Percentiles rank a stretch among this genome's conserved stretches.
Evolutionary conservation across 345 rosid genomes (phyloP).

Genomic region (Combretum micranthum): DNA sequence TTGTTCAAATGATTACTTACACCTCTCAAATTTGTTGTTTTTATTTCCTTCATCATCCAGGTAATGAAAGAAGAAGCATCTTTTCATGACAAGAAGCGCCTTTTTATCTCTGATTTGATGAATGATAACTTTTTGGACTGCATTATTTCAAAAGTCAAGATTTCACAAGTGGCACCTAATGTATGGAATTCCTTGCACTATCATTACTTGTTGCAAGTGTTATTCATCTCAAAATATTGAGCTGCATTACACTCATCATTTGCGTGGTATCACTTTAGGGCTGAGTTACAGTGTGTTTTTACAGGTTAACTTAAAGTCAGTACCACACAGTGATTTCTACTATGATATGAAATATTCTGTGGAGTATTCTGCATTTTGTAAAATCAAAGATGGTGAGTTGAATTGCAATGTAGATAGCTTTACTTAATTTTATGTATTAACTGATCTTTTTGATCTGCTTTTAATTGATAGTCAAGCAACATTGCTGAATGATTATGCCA

Average conservation of each 20-base stretch:
- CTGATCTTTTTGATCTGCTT: neutral
- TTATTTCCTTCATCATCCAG: slow-evolving; percentile 25
- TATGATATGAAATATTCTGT: slow-evolving; percentile 90
- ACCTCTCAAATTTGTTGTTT: slow-evolving; percentile 4
- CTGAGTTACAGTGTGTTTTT: slow-evolving; percentile 15
- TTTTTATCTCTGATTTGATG: slow-evolving; percentile 82
- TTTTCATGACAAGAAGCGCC: slow-evolving; percentile 63
- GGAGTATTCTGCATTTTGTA: slow-evolving; percentile 83
- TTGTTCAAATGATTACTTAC: neutral
- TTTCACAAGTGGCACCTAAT: slow-evolving; percentile 43
- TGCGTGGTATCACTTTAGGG: neutral
- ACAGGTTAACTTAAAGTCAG: slow-evolving; percentile 52
- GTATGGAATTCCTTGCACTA: slow-evolving; percentile 25
- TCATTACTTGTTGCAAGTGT: neutral
- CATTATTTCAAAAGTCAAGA: slow-evolving; percentile 60
- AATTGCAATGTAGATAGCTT: slow-evolving; percentile 4
- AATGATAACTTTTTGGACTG: slow-evolving; percentile 88
- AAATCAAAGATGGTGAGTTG: slow-evolving; percentile 44
- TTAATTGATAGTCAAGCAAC: too few relatives aligned
- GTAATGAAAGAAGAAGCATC: slow-evolving; percentile 56
- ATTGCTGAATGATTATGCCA: too few relatives aligned
- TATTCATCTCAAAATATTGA: neutral
- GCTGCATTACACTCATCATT: neutral
- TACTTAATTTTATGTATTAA: slow-evolving; percentile 4
- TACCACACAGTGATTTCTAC: slow-evolving; percentile 46